Evolutionary conservation across 2,329 filamentous ascomycete species (phyloP).

Genomic region (Stagonosporopsis tanaceti): DNA sequence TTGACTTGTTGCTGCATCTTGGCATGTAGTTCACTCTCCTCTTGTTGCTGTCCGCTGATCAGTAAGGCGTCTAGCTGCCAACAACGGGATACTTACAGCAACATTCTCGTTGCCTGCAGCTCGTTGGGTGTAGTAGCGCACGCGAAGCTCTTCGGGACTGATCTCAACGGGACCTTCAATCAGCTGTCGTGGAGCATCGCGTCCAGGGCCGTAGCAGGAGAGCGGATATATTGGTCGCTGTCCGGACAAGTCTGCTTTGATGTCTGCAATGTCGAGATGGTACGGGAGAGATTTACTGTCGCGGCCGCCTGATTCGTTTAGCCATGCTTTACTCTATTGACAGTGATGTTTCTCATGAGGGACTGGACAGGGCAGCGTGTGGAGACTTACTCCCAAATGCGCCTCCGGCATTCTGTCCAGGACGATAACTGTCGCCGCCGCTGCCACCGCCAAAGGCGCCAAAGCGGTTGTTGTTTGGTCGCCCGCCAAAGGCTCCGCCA

Average conservation of each 20-base stretch:
- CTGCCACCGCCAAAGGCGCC: constrained; percentile 55
- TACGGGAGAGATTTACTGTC: constrained; percentile 34
- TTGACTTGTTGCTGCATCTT: constrained; percentile 75
- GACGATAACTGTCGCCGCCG: constrained; percentile 44
- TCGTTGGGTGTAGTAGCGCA: constrained; percentile 72
- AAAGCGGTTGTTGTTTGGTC: constrained; percentile 59
- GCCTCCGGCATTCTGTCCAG: constrained; percentile 33
- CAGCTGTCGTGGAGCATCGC: constrained; percentile 79
- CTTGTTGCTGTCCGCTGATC: constrained; percentile 61
- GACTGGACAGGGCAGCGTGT: neutral
- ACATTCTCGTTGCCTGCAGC: constrained; percentile 66
- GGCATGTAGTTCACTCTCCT: constrained; percentile 68
- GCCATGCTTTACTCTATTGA: neutral
- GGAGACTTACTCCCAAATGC: constrained; percentile 52
- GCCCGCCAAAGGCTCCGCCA: constrained; percentile 38
- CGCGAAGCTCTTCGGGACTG: constrained; percentile 85
- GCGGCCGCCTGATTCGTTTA: constrained; percentile 24
- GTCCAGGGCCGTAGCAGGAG: constrained; percentile 82
- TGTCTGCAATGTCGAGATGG: constrained; percentile 40
- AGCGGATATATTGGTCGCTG: constrained; percentile 86
- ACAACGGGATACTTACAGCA: constrained; percentile 53
- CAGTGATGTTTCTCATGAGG: neutral
- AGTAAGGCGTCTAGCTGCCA: constrained; percentile 8
- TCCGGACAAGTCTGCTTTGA: constrained; percentile 66
- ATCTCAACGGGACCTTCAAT: constrained; percentile 86